A percentile compares a stretch with the other conserved stretches of the same genome.
Conservation (phyloP, 805 yeast species). For the Candida gorgasii region DNA sequence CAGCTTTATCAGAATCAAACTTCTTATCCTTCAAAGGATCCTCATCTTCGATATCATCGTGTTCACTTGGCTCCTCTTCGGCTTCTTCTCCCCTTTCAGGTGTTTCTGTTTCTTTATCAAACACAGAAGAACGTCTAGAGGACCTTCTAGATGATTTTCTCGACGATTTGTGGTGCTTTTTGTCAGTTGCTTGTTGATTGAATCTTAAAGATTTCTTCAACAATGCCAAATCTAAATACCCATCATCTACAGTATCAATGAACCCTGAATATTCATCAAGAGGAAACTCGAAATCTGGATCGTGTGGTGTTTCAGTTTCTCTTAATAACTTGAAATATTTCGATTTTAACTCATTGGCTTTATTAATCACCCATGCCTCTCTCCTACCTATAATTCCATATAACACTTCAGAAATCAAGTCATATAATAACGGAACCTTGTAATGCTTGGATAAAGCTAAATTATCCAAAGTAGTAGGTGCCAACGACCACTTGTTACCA, state of each 20-base stretch:
- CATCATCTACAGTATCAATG: slow-evolving; percentile 64
- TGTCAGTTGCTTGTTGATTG: slow-evolving; percentile 13
- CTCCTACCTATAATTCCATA: slow-evolving; percentile 70
- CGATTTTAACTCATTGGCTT: slow-evolving; percentile 38
- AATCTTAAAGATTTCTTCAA: slow-evolving; percentile 47
- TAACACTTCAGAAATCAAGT: slow-evolving; percentile 64
- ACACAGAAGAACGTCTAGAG: slow-evolving; percentile 14
- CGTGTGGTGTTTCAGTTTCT: slow-evolving; percentile 23
- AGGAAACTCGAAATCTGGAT: slow-evolving; percentile 32
- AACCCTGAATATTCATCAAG: slow-evolving; percentile 56
- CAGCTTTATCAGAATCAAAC: slow-evolving; percentile 21
- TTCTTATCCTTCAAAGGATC: slow-evolving; percentile 1
- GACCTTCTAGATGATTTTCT: slow-evolving; percentile 10
- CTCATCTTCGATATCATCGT: slow-evolving; percentile 2
- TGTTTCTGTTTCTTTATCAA: slow-evolving; percentile 3
- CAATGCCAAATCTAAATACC: slow-evolving; percentile 56
- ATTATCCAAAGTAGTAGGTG: slow-evolving; percentile 68
- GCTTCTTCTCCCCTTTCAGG: background rate
- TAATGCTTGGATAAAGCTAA: slow-evolving; percentile 63
- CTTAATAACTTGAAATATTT: slow-evolving; percentile 26
- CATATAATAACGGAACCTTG: slow-evolving; percentile 69
- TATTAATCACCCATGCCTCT: slow-evolving; percentile 51
- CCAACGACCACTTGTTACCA: slow-evolving; percentile 70
- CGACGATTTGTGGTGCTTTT: background rate
- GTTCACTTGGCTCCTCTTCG: slow-evolving; percentile 1